Conservation (phyloP, 352 stramenopile genomes). For the Globisporangium irregulare region DNA sequence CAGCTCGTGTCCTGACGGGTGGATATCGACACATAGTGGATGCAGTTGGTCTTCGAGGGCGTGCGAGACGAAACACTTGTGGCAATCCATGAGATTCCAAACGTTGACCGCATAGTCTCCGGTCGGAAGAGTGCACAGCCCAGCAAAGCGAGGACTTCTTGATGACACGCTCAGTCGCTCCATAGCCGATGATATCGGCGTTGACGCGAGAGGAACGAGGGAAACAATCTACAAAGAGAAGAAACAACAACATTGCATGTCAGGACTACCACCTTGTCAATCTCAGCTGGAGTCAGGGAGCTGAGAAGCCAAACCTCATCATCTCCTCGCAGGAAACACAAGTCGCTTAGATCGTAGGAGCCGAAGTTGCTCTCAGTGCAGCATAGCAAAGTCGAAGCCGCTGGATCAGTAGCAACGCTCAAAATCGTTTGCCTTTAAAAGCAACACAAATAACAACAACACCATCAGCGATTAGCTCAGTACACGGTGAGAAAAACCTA, state of each 20-base stretch:
- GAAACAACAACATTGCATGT: background rate
- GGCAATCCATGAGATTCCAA: constrained; percentile 55
- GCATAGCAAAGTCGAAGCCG: constrained; percentile 50
- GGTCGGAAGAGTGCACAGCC: constrained; percentile 32
- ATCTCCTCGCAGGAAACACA: constrained; percentile 63
- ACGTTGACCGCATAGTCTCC: constrained; percentile 50
- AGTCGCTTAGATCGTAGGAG: constrained; percentile 68
- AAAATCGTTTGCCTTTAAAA: constrained; percentile 41
- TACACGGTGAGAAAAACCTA: background rate
- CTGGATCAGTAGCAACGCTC: constrained; percentile 42
- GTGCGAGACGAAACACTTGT: constrained; percentile 61
- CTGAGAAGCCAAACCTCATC: constrained; percentile 36
- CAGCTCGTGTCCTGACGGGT: constrained; percentile 54
- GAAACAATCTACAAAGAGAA: constrained; percentile 26
- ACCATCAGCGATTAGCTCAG: background rate
- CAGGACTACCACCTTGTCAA: background rate
- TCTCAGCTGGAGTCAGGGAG: background rate
- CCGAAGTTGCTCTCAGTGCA: constrained; percentile 61
- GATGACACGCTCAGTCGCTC: constrained; percentile 40
- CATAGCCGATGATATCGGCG: constrained; percentile 40
- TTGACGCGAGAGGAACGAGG: constrained; percentile 41
- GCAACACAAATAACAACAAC: background rate
- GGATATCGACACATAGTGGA: constrained; percentile 51
- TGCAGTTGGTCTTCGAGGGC: constrained; percentile 34
- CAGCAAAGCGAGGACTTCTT: constrained; percentile 45